Base-by-base conservation (phyloP, 108 stramenopile species). In the Cyclotella sp. region DNA sequence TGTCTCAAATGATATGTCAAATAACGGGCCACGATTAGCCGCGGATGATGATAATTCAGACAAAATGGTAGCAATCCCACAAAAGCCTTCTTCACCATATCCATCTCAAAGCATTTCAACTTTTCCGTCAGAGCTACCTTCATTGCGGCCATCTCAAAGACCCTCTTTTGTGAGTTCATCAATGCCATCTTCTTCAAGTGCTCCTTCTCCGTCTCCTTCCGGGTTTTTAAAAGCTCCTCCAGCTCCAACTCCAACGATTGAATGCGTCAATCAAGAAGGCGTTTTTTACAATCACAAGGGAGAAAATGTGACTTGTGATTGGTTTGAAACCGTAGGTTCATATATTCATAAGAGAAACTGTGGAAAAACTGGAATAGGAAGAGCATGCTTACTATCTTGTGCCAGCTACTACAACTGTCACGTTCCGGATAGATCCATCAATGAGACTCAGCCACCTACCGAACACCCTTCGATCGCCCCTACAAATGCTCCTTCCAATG, bases 341-440 rank as follows among this genome's bases (percentile, higher is more conserved):
- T 70, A 70, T 30, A 68, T 40, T 39, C 59, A 59, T 13, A 29
- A 67, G 11, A 53, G 34, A 51, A 73, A 73, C 19, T 80, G 79
- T 61, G 61, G 60, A 43, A 51, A 68, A 64, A 80, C 79, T 27
- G 79, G 63, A 27, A 15, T 73, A 45, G 79, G 79, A 3, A 80
- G 49, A 34, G 79, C 79, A 4, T 80, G 79, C 18, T 30, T 62
- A 21, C 12, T 69, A 5, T n/a, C 67, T 22, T 80, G 72, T 51
- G 53, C 51, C 30, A 34, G 68, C 19, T 80, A 73, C 24, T 62
- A 63, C 24, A 21, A 68, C 5, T 80, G 79, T 39, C 21, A 26
- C 6, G 49, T 80, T 42, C 49, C 70, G 22, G 60, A 68, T 6
- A 64, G 43, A 19, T n/a, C 24, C 34, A 34, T 34, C 34, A 34